Evolutionary conservation across 805 yeast species (phyloP).

Genomic region (Cyberlindnera meyerae): DNA sequence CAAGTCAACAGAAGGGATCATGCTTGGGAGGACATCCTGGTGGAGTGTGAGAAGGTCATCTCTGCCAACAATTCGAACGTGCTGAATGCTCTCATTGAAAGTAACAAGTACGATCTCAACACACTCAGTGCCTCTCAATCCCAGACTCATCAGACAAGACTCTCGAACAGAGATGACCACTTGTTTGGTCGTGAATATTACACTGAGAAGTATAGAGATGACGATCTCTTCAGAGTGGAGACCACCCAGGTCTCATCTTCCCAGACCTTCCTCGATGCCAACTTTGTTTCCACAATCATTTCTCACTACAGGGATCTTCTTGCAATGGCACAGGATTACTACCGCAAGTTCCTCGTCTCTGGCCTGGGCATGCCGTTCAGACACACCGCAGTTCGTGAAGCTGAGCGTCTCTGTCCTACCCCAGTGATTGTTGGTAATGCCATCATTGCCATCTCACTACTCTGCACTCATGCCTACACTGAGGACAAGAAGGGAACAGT

Average conservation of each 20-base stretch:
- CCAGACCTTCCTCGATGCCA: constrained; percentile 18
- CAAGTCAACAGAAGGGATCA: constrained; percentile 40
- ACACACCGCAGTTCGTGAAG: constrained; percentile 35
- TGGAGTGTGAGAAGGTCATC: constrained; percentile 55
- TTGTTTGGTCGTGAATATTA: constrained; percentile 34
- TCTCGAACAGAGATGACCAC: constrained; percentile 14
- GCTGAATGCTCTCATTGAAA: constrained; percentile 17
- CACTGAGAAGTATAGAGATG: constrained; percentile 11
- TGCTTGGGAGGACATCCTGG: constrained; percentile 55
- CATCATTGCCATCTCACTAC: constrained; percentile 53
- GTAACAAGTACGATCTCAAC: no score
- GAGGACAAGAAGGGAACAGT: constrained; percentile 59
- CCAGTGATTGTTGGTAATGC: constrained; percentile 65
- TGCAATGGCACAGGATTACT: constrained; percentile 10
- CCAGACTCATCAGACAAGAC: no score
- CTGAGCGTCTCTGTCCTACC: constrained; percentile 55
- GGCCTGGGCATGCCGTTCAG: constrained; percentile 28
- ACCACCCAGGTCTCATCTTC: constrained; percentile 2
- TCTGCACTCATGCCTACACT: constrained; percentile 53
- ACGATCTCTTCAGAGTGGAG: constrained; percentile 11
- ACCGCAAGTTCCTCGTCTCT: constrained; percentile 20
- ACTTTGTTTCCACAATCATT: constrained; percentile 15
- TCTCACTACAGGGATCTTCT: constrained; percentile 7
- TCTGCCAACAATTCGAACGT: constrained; percentile 42
- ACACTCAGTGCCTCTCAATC: no score